Conservation (phyloP, 2,329 filamentous ascomycete genomes). For the Fusarium pseudonygamai region DNA sequence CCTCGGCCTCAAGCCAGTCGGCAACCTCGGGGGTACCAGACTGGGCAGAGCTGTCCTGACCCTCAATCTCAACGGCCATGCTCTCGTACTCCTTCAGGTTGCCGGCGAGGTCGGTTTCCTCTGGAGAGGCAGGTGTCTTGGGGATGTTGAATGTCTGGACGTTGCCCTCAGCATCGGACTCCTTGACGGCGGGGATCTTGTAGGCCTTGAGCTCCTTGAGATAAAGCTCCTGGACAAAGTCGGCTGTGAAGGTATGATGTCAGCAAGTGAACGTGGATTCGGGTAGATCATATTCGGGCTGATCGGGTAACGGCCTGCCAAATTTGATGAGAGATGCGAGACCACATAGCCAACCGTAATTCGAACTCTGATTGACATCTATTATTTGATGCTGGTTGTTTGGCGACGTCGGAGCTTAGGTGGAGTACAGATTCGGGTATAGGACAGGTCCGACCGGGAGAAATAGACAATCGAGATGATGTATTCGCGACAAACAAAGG, state of each 20-base stretch:
- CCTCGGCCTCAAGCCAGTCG: slow-evolving; percentile 87
- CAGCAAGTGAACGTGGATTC: slow-evolving; percentile 36
- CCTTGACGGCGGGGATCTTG: slow-evolving; percentile 86
- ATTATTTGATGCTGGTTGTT: slow-evolving; percentile 4
- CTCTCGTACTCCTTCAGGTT: slow-evolving; percentile 94
- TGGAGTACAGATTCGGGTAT: slow-evolving; percentile 44
- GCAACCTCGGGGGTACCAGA: slow-evolving; percentile 66
- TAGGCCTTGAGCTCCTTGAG: slow-evolving; percentile 95
- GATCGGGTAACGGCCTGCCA: not conserved
- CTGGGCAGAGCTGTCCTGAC: slow-evolving; percentile 73
- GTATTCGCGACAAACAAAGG: slow-evolving; percentile 3
- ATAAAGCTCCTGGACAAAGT: slow-evolving; percentile 98
- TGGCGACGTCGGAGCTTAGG: slow-evolving; percentile 43
- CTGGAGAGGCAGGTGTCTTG: slow-evolving; percentile 84
- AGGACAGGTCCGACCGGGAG: slow-evolving; percentile 32
- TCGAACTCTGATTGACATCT: not conserved
- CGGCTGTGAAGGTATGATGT: slow-evolving; percentile 68
- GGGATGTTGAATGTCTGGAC: slow-evolving; percentile 88
- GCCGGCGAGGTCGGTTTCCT: slow-evolving; percentile 91
- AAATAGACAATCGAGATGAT: slow-evolving; percentile 15
- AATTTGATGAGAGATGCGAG: not conserved
- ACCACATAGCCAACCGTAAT: not conserved
- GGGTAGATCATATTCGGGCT: not conserved
- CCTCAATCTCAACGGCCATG: slow-evolving; percentile 94
- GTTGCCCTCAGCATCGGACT: slow-evolving; percentile 86